Evolutionary conservation across 176 grass and related monocot genomes (phyloP).

Genomic region (Phoenix roebelenii): DNA sequence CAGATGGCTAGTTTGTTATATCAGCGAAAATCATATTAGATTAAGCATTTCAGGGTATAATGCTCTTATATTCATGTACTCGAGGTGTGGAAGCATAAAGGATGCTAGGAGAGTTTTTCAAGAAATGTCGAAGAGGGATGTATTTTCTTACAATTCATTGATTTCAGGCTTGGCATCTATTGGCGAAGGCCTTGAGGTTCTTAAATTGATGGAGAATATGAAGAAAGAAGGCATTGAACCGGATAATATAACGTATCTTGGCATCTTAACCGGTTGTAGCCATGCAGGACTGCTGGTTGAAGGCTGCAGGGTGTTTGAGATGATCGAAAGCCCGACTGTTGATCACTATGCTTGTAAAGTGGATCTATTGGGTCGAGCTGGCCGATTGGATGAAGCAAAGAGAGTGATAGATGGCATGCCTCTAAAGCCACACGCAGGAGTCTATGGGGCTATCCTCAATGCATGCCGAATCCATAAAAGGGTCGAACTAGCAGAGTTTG

Average conservation of each 20-base stretch:
- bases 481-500: constrained; percentile 8
- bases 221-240: constrained; percentile 11
- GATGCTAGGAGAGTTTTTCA: constrained; percentile 10
- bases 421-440: constrained; percentile 13
- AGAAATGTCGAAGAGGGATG: constrained; percentile 8
- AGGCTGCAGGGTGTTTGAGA: constrained; percentile 11
- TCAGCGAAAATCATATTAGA: constrained; percentile 2
- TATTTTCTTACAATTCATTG: constrained; percentile 15
- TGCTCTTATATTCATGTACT: constrained; percentile 21
- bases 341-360: constrained; percentile 25
- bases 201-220: constrained; percentile 5
- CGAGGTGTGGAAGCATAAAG: constrained; percentile 10
- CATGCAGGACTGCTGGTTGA: constrained; percentile 9
- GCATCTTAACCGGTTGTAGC: constrained; percentile 16
- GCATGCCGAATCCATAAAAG: constrained; percentile 1
- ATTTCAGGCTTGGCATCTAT: constrained; percentile 14
- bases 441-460: constrained; percentile 15
- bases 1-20: constrained; percentile 9
- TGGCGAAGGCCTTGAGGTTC: neutral
- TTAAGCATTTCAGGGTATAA: constrained; percentile 5
- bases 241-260: constrained; percentile 5
- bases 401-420: constrained; percentile 12
- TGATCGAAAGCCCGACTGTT: neutral
- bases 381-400: constrained; percentile 6
- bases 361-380: constrained; percentile 10